A percentile compares a stretch with the other conserved stretches of the same genome.
phyloP scores from a whole-genome alignment of 1,139 yeast genomes.

The Pichia sp. region DNA sequence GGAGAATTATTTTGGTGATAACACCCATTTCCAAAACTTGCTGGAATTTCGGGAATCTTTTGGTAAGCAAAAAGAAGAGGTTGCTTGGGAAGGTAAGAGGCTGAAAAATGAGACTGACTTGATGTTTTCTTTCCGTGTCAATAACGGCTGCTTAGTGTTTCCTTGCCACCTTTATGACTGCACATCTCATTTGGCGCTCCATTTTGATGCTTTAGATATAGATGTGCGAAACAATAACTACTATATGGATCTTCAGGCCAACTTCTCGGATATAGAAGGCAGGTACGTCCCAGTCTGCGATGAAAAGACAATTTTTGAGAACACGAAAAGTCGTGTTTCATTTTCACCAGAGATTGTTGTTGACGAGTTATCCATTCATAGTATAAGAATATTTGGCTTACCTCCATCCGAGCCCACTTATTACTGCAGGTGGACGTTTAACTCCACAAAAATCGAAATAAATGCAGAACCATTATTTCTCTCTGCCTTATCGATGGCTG shows the following conservation, averaged over 20 bases:
- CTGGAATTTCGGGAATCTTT: slow-evolving; percentile 52
- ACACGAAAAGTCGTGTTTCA: slow-evolving; percentile 12
- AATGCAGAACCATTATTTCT: slow-evolving; percentile 47
- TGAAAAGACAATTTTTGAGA: slow-evolving; percentile 22
- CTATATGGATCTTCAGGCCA: slow-evolving; percentile 78
- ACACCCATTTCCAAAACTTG: slow-evolving; percentile 72
- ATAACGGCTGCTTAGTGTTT: slow-evolving; percentile 60
- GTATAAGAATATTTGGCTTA: slow-evolving; percentile 87
- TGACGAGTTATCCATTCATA: slow-evolving; percentile 65
- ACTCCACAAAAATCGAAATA: slow-evolving; percentile 50
- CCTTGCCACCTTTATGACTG: slow-evolving; percentile 67
- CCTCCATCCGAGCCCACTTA: slow-evolving; percentile 88
- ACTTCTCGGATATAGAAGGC: slow-evolving; percentile 42
- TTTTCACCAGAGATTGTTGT: slow-evolving; percentile 41
- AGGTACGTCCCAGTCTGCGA: slow-evolving; percentile 29
- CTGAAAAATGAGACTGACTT: slow-evolving; percentile 71
- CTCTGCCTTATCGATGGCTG: slow-evolving; percentile 37
- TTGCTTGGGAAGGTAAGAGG: slow-evolving; percentile 10
- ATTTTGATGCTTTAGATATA: slow-evolving; percentile 60
- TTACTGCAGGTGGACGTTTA: slow-evolving; percentile 84
- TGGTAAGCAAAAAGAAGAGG: slow-evolving; percentile 1
- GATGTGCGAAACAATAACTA: slow-evolving; percentile 85
- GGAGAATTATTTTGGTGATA: slow-evolving; percentile 88
- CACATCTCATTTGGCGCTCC: slow-evolving; percentile 53
- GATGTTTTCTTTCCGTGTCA: slow-evolving; percentile 59